Conservation (phyloP, 139 green algal species). For the Parachlorella kessleri region DNA sequence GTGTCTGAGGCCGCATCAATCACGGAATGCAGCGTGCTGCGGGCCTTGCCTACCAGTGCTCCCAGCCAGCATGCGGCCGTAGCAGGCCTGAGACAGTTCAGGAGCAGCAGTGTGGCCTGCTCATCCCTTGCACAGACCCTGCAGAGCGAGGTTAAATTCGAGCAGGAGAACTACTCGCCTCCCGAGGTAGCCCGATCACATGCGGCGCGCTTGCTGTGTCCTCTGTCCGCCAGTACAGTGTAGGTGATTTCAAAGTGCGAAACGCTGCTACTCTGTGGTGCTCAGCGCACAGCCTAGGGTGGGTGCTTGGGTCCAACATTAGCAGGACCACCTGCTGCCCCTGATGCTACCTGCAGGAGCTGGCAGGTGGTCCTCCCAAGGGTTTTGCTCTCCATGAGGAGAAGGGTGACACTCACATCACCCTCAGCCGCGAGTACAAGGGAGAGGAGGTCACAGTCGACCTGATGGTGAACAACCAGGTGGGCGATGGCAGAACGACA, state of each 20-base stretch:
- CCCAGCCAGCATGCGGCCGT: background rate
- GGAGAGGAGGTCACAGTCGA: constrained; percentile 62
- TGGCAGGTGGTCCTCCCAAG: constrained; percentile 25
- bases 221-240: too few relatives aligned
- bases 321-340: too few relatives aligned
- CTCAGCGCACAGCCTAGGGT: too few relatives aligned
- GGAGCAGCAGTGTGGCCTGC: background rate
- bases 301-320: too few relatives aligned
- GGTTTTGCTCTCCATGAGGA: constrained; percentile 54
- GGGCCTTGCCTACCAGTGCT: background rate
- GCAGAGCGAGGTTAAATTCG: constrained; percentile 64
- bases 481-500: too few relatives aligned
- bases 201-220: too few relatives aligned
- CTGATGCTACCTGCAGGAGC: too few relatives aligned
- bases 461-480: constrained; percentile 61
- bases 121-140: background rate
- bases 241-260: too few relatives aligned
- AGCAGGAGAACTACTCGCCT: constrained; percentile 62
- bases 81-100: background rate
- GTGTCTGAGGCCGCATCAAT: background rate
- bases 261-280: too few relatives aligned
- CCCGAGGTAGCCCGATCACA: constrained; percentile 32
- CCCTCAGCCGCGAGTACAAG: constrained; percentile 35
- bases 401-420: constrained; percentile 55
- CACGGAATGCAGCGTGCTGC: background rate